Percentiles rank a stretch among this genome's conserved stretches.
Evolutionary conservation across 345 rosid genomes (phyloP).

Genomic region (Punica granatum): DNA sequence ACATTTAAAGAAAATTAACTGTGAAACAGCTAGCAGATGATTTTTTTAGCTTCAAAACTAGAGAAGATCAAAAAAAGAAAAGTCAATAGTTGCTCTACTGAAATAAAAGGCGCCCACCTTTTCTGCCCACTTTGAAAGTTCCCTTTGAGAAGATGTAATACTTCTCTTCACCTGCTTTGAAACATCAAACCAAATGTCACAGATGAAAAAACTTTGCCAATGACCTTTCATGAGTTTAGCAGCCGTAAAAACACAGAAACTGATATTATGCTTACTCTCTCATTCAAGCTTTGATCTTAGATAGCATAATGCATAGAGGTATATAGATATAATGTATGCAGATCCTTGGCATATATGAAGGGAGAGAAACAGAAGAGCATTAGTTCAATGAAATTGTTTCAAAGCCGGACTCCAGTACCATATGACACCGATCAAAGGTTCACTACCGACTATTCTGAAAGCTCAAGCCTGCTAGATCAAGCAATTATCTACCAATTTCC

Average conservation of each 20-base stretch:
- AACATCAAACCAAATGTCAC: not conserved
- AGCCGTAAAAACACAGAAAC: not conserved
- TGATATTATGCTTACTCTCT: not conserved
- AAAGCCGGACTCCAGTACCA: not conserved
- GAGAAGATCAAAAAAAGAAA: not conserved
- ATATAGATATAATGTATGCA: not conserved
- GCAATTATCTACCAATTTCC: not conserved
- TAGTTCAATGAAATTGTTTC: not conserved
- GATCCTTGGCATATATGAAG: not conserved
- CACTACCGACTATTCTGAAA: not conserved
- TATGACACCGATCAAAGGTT: not conserved
- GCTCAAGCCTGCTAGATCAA: not conserved
- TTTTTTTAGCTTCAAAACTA: not conserved
- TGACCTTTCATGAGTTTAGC: not conserved
- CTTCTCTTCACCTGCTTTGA: constrained; percentile 51
- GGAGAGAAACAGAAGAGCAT: not conserved
- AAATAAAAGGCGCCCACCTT: constrained; percentile 33
- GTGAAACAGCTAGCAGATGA: not conserved
- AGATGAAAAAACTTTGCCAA: not conserved
- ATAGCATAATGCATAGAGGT: not conserved
- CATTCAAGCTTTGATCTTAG: not conserved
- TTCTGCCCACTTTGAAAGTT: constrained; percentile 65
- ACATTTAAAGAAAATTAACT: not conserved
- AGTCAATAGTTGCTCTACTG: not conserved
- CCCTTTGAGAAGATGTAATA: constrained; percentile 61